Percentiles rank a stretch among this genome's conserved stretches.
Evolutionary conservation across 441 rosid species (phyloP).

Genomic region (Adansonia gregorii): DNA sequence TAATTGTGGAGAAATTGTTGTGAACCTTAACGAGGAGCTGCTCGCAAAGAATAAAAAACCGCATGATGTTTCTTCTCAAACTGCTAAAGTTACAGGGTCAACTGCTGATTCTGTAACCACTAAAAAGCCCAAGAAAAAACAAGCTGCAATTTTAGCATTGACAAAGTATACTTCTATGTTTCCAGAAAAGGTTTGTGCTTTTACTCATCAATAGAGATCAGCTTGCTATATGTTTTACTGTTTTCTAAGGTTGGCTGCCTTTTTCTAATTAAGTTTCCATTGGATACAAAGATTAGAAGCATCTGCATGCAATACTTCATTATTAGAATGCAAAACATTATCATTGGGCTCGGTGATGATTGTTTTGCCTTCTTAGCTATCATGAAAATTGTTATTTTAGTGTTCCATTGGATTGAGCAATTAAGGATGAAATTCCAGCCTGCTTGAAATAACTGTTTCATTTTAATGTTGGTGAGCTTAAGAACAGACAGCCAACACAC

Average conservation of each 20-base stretch:
- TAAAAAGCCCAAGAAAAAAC: slow-evolving; percentile 50
- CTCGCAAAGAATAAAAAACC: slow-evolving; percentile 61
- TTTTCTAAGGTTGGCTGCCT: slow-evolving; percentile 8
- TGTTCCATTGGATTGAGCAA: slow-evolving; percentile 18
- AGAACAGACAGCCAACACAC: neutral
- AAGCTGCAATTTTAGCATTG: slow-evolving; percentile 53
- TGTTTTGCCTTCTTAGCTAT: slow-evolving; percentile 11
- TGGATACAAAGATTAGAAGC: slow-evolving; percentile 2
- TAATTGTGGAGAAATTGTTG: slow-evolving; percentile 67
- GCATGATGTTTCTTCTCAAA: slow-evolving; percentile 43
- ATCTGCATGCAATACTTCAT: slow-evolving; percentile 6
- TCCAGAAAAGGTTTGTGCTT: slow-evolving; percentile 84
- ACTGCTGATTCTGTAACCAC: slow-evolving; percentile 42
- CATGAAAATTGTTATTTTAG: neutral
- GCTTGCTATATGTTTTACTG: slow-evolving; percentile 13
- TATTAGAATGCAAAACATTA: slow-evolving; percentile 15
- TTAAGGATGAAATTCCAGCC: neutral
- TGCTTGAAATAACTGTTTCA: neutral
- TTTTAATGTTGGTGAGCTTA: slow-evolving; percentile 7
- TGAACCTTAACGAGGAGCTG: slow-evolving; percentile 76
- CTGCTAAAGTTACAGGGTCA: slow-evolving; percentile 41
- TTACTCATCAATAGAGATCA: slow-evolving; percentile 13
- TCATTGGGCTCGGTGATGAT: slow-evolving; percentile 24
- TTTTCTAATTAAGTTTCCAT: neutral
- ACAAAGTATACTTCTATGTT: slow-evolving; percentile 63